Conservation (phyloP, 2,329 filamentous ascomycete genomes). For the Colletotrichum scovillei region DNA sequence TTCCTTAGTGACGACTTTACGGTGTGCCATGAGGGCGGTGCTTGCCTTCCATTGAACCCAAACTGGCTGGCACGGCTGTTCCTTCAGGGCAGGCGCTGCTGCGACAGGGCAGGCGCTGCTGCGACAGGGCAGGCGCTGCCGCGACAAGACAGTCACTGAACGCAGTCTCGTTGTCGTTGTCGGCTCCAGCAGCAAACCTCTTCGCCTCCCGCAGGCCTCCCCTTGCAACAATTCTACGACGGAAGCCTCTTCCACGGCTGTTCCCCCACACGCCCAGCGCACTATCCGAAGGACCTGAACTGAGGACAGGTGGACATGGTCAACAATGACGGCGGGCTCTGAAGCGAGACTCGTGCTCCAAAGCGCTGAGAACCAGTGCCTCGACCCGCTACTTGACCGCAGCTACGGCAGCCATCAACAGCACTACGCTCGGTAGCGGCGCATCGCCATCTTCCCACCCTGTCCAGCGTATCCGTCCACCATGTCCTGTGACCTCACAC, state of each 20-base stretch:
- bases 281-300: neutral
- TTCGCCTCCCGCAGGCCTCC: slow-evolving; percentile 13
- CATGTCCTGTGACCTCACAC: slow-evolving; percentile 5
- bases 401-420: slow-evolving; percentile 1
- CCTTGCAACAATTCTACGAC: neutral
- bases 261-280: neutral
- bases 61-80: no score
- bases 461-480: neutral
- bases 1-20: slow-evolving; percentile 19
- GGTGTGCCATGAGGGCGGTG: slow-evolving; percentile 21
- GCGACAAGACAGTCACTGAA: no score
- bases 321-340: neutral
- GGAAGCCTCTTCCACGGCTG: neutral
- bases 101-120: no score
- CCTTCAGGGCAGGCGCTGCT: no score
- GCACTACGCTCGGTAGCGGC: neutral
- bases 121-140: no score
- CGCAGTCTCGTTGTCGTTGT: neutral
- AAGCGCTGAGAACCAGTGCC: slow-evolving; percentile 28
- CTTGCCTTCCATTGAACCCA: slow-evolving; percentile 10
- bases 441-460: slow-evolving; percentile 12
- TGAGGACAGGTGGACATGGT: no score
- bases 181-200: neutral
- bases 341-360: neutral
- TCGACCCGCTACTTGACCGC: slow-evolving; percentile 35